These are phyloP conservation scores for Sequoiadendron giganteum DNA, from an alignment of 75 land plant species.

Conservation along the genomic window DNA sequence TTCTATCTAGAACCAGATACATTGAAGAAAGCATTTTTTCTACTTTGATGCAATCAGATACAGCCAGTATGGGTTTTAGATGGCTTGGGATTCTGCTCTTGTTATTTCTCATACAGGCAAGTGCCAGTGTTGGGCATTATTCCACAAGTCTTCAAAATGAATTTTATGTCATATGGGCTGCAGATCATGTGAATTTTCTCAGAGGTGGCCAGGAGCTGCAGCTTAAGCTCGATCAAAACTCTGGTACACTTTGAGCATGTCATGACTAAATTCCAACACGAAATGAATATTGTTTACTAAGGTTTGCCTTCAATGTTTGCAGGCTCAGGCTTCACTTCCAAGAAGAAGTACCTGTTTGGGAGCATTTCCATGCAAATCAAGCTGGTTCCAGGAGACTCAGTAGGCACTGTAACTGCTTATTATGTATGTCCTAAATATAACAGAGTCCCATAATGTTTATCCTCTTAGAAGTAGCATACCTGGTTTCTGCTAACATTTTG, in stretches of 20 bases:
- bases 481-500: too few species aligned
- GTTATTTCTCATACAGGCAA: background rate
- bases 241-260: background rate
- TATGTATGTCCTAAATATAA: slow-evolving; percentile 30
- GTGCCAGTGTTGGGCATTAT: background rate
- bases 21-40: background rate
- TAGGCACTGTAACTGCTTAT: slow-evolving; percentile 63
- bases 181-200: background rate
- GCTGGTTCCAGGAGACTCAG: slow-evolving; percentile 59
- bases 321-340: slow-evolving; percentile 72
- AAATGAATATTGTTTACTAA: too few species aligned
- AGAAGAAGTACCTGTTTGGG: slow-evolving; percentile 63
- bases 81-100: background rate
- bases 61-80: background rate
- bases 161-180: background rate
- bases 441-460: too few species aligned
- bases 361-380: slow-evolving; percentile 73
- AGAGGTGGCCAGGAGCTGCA: slow-evolving; percentile 4
- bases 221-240: background rate
- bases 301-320: background rate
- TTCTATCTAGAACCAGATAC: background rate
- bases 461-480: too few species aligned
- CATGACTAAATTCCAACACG: too few species aligned
- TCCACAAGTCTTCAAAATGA: background rate
- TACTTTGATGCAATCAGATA: background rate